Evolutionary conservation across 306 rosid species (phyloP).

Genomic region (Acmispon strigosus): DNA sequence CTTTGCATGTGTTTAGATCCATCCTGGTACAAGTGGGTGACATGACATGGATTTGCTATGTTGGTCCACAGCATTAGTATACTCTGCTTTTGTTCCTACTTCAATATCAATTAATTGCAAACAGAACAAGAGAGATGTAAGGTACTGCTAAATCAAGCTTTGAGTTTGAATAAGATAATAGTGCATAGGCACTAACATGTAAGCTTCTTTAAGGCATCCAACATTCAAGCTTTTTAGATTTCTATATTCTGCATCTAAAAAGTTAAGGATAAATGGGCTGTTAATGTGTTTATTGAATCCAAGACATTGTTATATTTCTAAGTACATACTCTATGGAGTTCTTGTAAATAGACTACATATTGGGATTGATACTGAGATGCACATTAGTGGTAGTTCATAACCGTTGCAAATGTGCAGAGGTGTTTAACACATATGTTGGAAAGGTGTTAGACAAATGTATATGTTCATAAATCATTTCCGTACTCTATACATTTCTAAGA

Average conservation of each 20-base stretch:
- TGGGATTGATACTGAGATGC: too few relatives aligned
- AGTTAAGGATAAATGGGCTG: too few relatives aligned
- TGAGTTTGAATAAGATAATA: not conserved
- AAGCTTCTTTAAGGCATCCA: not conserved
- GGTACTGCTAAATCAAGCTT: constrained; percentile 15
- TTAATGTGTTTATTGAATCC: too few relatives aligned
- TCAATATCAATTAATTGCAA: not conserved
- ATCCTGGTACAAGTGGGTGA: constrained; percentile 50
- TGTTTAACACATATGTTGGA: too few relatives aligned
- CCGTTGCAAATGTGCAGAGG: too few relatives aligned
- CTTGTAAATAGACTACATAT: too few relatives aligned
- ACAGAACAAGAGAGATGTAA: not conserved
- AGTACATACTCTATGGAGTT: too few relatives aligned
- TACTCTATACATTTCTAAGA: too few relatives aligned
- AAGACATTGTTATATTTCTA: too few relatives aligned
- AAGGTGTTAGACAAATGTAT: too few relatives aligned
- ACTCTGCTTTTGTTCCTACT: constrained; percentile 39
- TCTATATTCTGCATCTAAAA: not conserved
- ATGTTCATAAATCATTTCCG: too few relatives aligned
- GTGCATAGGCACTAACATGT: not conserved
- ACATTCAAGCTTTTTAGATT: not conserved
- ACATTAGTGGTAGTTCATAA: too few relatives aligned
- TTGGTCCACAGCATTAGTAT: constrained; percentile 38
- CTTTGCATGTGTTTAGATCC: constrained; percentile 71
- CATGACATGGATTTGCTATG: constrained; percentile 69